Evolutionary conservation across 1,284 basidiomycete genomes (phyloP).

Genomic region (Trichosporon sp.): DNA sequence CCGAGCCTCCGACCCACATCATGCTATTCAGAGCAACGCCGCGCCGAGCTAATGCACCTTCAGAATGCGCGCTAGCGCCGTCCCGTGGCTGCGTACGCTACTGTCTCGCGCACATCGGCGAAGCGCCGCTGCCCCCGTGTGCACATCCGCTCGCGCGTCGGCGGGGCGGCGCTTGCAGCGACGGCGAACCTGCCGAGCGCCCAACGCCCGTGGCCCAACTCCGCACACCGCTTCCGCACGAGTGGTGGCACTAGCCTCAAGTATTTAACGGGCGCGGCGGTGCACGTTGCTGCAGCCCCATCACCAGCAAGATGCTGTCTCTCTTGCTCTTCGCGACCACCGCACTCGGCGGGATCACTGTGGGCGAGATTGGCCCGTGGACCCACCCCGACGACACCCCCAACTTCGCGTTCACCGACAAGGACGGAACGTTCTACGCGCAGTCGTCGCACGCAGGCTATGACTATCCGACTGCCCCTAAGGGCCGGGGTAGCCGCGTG

Average conservation of each 20-base stretch:
- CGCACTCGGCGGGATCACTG: background rate
- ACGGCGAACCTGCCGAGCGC: background rate
- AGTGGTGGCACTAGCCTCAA: background rate
- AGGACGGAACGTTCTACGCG: conserved; percentile 15
- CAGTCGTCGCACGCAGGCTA: conserved; percentile 13
- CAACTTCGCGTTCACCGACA: conserved; percentile 10
- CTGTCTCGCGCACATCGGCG: too few relatives aligned
- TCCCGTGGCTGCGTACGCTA: too few relatives aligned
- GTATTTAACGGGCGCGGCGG: background rate
- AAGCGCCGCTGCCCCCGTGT: too few relatives aligned
- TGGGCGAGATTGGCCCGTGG: conserved; percentile 5
- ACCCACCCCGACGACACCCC: conserved; percentile 13
- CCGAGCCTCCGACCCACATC: too few relatives aligned
- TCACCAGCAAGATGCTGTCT: background rate
- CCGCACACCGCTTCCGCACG: background rate
- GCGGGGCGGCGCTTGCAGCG: background rate
- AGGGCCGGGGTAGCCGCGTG: background rate
- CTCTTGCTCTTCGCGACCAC: background rate
- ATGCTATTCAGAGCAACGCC: too few relatives aligned
- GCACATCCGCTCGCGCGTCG: too few relatives aligned
- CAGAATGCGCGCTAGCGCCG: background rate
- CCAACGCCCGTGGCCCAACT: background rate
- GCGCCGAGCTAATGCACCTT: background rate
- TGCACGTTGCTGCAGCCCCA: background rate
- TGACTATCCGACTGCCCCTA: background rate